Evolutionary conservation across 805 yeast genomes (phyloP).

Genomic region (Metschnikowia noctiluminum): DNA sequence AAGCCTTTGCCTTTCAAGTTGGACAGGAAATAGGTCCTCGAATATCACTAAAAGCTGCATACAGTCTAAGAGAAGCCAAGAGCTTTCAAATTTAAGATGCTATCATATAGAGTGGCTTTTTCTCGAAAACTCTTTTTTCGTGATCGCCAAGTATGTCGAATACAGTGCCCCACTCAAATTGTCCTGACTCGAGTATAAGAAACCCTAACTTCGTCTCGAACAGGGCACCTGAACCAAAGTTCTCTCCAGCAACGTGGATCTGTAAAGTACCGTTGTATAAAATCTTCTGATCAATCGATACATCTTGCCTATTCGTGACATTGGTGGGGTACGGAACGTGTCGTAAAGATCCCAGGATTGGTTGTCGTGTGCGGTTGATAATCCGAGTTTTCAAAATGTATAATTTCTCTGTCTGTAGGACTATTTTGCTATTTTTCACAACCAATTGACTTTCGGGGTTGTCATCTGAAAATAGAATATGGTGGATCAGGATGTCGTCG

Average conservation of each 20-base stretch:
- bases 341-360: constrained; percentile 55
- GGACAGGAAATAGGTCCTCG: constrained; percentile 19
- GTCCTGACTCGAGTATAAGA: constrained; percentile 70
- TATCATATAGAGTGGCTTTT: constrained; percentile 33
- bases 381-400: constrained; percentile 50
- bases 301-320: constrained; percentile 12
- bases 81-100: constrained; percentile 19
- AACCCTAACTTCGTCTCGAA: constrained; percentile 49
- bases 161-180: constrained; percentile 69
- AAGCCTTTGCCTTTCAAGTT: constrained; percentile 27
- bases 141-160: constrained; percentile 26
- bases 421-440: constrained; percentile 5
- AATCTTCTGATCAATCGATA: constrained; percentile 50
- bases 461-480: constrained; percentile 19
- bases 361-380: constrained; percentile 42
- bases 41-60: constrained; percentile 3
- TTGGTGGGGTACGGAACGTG: constrained; percentile 46
- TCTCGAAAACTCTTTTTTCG: constrained; percentile 19
- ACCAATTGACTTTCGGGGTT: constrained; percentile 26
- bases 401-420: constrained; percentile 40
- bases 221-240: constrained; percentile 42
- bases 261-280: constrained; percentile 74
- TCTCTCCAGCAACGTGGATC: constrained; percentile 39
- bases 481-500: constrained; percentile 44
- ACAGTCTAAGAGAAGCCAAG: constrained; percentile 4